Percentiles rank a stretch among this genome's conserved stretches.
phyloP scores from a whole-genome alignment of 192 early-diverging fungal genomes.

The Thamnidium elegans region DNA sequence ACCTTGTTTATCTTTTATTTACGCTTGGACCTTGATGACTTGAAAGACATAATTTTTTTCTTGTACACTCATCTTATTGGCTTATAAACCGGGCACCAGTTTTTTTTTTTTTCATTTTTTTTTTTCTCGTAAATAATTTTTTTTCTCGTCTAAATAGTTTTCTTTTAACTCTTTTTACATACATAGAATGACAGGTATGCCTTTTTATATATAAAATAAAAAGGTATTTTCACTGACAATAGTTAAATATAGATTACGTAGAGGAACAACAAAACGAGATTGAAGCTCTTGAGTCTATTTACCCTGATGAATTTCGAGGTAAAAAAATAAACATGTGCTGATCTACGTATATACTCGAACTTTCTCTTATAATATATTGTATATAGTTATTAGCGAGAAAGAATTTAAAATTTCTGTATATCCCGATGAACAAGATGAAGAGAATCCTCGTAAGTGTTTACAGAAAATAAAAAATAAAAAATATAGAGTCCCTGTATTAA shows the following conservation, averaged over 20 bases:
- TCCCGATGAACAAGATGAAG: conserved; percentile 64
- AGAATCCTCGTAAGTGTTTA: conserved; percentile 53
- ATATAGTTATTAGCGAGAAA: conserved; percentile 30
- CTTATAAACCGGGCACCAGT: no score
- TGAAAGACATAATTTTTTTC: not conserved
- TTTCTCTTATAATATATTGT: no score
- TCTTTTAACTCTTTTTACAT: no score
- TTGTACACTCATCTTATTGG: not conserved
- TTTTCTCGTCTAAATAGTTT: no score
- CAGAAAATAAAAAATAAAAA: no score
- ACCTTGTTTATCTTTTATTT: no score
- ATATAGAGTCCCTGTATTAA: no score
- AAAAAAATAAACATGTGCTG: conserved; percentile 7
- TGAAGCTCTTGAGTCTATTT: conserved; percentile 79
- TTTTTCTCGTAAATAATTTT: no score
- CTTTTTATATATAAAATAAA: no score
- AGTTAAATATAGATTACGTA: conserved; percentile 51
- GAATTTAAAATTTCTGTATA: conserved; percentile 59
- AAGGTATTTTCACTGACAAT: no score
- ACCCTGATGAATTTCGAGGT: conserved; percentile 72
- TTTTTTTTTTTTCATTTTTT: no score
- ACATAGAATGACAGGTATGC: no score
- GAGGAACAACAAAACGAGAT: conserved; percentile 80
- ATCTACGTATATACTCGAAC: not conserved
- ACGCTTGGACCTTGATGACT: not conserved